phyloP scores from a whole-genome alignment of 2,329 filamentous ascomycete genomes.

The Proliferodiscus dingleyae region DNA sequence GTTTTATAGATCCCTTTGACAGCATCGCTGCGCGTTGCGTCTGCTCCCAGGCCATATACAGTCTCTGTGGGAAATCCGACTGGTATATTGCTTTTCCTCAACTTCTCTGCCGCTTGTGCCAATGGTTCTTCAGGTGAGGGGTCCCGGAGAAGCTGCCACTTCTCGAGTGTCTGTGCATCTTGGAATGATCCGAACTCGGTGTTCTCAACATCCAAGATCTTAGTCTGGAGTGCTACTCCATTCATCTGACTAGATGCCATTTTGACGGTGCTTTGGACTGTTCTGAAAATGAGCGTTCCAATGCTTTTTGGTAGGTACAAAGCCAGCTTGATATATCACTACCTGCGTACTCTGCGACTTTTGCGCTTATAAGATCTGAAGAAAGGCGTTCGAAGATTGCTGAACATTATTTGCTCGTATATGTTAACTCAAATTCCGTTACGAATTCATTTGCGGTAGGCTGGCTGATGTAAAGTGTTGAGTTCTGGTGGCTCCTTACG shows the following conservation, averaged over 20 bases:
- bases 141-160: slow-evolving; percentile 23
- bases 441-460: slow-evolving; percentile 8
- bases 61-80: slow-evolving; percentile 98
- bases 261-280: slow-evolving; percentile 7
- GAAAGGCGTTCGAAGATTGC: slow-evolving; percentile 7
- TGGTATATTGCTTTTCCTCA: slow-evolving; percentile 42
- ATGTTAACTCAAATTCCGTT: not conserved
- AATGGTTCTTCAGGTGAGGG: slow-evolving; percentile 15
- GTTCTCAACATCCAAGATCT: slow-evolving; percentile 21
- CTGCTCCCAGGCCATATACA: slow-evolving; percentile 94
- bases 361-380: slow-evolving; percentile 25
- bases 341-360: slow-evolving; percentile 27
- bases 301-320: slow-evolving; percentile 10
- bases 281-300: slow-evolving; percentile 8
- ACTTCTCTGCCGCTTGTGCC: slow-evolving; percentile 24
- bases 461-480: not conserved
- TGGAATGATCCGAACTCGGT: slow-evolving; percentile 23
- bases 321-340: slow-evolving; percentile 17
- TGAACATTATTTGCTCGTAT: slow-evolving; percentile 22
- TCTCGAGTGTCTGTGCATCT: slow-evolving; percentile 22
- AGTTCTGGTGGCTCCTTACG: too few species aligned
- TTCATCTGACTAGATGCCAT: slow-evolving; percentile 20
- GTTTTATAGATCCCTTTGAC: slow-evolving; percentile 90
- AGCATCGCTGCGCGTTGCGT: slow-evolving; percentile 78
- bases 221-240: slow-evolving; percentile 18